These are phyloP conservation scores for Zygoascus tannicola DNA, from an alignment of 805 yeast genomes.

Conservation along the genomic window DNA sequence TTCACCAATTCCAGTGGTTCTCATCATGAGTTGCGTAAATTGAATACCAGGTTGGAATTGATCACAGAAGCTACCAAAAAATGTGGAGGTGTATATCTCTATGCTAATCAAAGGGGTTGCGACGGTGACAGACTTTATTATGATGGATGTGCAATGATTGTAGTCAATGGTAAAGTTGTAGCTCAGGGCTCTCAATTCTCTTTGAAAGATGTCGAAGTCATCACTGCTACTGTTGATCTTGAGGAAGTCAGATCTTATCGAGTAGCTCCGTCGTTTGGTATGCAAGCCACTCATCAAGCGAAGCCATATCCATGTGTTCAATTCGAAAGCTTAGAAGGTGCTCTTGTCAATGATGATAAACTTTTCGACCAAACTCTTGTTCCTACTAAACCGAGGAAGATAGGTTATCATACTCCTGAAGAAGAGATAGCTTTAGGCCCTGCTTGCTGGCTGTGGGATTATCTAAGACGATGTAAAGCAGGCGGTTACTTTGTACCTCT, in stretches of 20 bases:
- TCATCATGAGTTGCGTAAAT: conserved; percentile 92
- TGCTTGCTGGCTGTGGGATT: conserved; percentile 99
- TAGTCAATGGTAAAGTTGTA: conserved; percentile 81
- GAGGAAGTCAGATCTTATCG: conserved; percentile 85
- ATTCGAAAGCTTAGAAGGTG: conserved; percentile 16
- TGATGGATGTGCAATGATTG: conserved; percentile 94
- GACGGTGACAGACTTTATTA: conserved; percentile 96
- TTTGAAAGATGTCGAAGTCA: conserved; percentile 83
- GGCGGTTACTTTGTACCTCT: conserved; percentile 90
- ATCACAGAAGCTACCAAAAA: conserved; percentile 89
- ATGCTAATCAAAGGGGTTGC: conserved; percentile 94
- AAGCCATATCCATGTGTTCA: conserved; percentile 26
- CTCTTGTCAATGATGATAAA: conserved; percentile 7
- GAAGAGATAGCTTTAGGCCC: conserved; percentile 98
- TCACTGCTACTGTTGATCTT: conserved; percentile 88
- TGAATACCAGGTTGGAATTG: conserved; percentile 73
- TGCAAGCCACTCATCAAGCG: conserved; percentile 49
- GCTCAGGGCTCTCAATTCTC: conserved; percentile 94
- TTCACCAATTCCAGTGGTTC: conserved; percentile 93
- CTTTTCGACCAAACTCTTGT: conserved; percentile 48
- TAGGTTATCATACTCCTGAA: conserved; percentile 71
- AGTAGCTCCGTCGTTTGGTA: conserved; percentile 58
- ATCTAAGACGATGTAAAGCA: conserved; percentile 79
- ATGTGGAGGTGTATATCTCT: conserved; percentile 92
- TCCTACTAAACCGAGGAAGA: conserved; percentile 46